Conservation (phyloP, 805 yeast genomes). For the Saturnispora dispora region DNA sequence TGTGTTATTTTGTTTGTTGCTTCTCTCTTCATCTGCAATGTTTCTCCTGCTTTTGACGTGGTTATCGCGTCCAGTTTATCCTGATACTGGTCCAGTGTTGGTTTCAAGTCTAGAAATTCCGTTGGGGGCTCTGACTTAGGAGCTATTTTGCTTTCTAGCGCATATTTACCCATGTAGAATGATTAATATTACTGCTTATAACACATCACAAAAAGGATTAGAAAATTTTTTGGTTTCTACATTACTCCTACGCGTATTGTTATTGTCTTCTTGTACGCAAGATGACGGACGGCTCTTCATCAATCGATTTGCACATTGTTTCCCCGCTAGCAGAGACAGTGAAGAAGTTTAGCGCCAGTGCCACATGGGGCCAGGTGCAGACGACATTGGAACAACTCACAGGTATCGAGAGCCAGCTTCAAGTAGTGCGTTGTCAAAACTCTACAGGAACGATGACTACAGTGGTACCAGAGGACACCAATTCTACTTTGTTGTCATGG, state of each 20-base stretch:
- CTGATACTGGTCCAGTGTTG: constrained; percentile 53
- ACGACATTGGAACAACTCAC: constrained; percentile 56
- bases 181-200: neutral
- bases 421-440: constrained; percentile 16
- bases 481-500: neutral
- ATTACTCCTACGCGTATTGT: neutral
- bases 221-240: neutral
- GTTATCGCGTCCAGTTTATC: constrained; percentile 36
- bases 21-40: constrained; percentile 37
- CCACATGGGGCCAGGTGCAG: constrained; percentile 49
- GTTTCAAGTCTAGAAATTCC: constrained; percentile 62
- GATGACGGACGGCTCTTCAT: neutral
- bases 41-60: constrained; percentile 36
- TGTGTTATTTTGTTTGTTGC: constrained; percentile 62
- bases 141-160: constrained; percentile 2
- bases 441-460: neutral
- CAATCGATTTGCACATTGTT: neutral
- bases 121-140: constrained; percentile 50
- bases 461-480: neutral
- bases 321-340: constrained; percentile 26
- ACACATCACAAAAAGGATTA: neutral
- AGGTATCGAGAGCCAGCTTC: constrained; percentile 58
- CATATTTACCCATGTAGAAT: neutral
- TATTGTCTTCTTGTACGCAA: neutral
- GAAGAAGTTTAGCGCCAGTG: constrained; percentile 50